Evolutionary conservation across 495 filamentous ascomycete genomes (phyloP), one percentile per base, ranked within the genome.

Genomic region (Terfezia boudieri): DNA sequence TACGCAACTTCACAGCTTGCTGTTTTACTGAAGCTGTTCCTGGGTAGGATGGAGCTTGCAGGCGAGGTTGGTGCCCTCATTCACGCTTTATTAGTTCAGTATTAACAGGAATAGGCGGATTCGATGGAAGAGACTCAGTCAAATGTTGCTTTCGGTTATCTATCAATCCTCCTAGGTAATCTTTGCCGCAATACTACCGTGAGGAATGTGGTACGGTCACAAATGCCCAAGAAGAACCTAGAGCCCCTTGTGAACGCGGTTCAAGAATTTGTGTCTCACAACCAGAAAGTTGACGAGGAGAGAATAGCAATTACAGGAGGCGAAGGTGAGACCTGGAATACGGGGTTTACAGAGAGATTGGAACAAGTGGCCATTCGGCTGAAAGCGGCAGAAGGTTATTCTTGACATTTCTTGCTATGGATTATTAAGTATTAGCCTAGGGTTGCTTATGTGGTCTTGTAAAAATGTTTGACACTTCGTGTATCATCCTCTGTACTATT

Each of bases 61-160:
- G 68, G 69, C 36, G 66, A 76, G 67, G 74, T 76, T 32, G 26
- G 26, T 32, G 26, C 26, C 26, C 26, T 32, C 1, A 32, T 32
- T 32, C 26, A 32, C 26, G 4, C 26, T 32, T 32, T 32, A 7
- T 32, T 32, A 7, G 7, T 32, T 32, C 50, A 51, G 50, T 32
- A 36, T 59, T 16, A 37, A 49, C 53, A 51, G 53, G 55, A 22
- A 17, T 57, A 94, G 85, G 87, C 84, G 54, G 79, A 84, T 65
- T 90, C 86, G 0, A 75, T 88, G 61, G 74, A 86, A 64, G 84
- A 86, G 60, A 79, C 81, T n/a, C 80, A 82, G 52, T 75, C 79
- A 52, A 94, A 89, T 64, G 86, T 99, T 35, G 83, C 84, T 2
- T 79, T 88, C 56, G 92, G 92, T 32, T 99, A 94, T 61, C 72